Conservation (phyloP, 1,139 yeast genomes). For the Fermentozyma sake region DNA sequence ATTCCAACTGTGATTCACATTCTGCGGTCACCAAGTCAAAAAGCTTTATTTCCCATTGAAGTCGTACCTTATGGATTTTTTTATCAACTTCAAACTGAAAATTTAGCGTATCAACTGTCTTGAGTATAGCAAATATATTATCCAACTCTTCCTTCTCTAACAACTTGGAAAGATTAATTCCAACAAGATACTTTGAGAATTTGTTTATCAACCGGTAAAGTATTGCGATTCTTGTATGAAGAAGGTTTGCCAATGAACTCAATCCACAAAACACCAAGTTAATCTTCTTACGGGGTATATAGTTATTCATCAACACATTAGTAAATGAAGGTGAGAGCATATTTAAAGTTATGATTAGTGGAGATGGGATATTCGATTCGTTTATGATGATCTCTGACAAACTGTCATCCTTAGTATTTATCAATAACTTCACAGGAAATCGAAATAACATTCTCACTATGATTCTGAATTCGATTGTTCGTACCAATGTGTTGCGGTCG, state of each 20-base stretch:
- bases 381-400: slow-evolving; percentile 11
- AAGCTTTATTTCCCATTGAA: slow-evolving; percentile 28
- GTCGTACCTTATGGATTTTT: slow-evolving; percentile 2
- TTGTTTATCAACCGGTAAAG: slow-evolving; percentile 18
- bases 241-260: slow-evolving; percentile 25
- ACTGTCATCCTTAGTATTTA: slow-evolving; percentile 16
- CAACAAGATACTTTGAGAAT: slow-evolving; percentile 10
- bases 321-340: slow-evolving; percentile 22
- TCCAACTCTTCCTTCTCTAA: slow-evolving; percentile 9
- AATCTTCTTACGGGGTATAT: slow-evolving; percentile 23
- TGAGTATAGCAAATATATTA: slow-evolving; percentile 17
- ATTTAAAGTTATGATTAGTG: slow-evolving; percentile 7
- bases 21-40: slow-evolving; percentile 21
- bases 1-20: slow-evolving; percentile 20
- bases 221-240: slow-evolving; percentile 18
- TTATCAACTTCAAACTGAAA: slow-evolving; percentile 8
- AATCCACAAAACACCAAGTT: slow-evolving; percentile 28
- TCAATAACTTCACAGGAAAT: slow-evolving; percentile 15
- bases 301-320: slow-evolving; percentile 16
- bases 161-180: slow-evolving; percentile 5
- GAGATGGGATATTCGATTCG: slow-evolving; percentile 2
- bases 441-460: slow-evolving; percentile 22
- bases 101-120: slow-evolving; percentile 16
- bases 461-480: slow-evolving; percentile 19
- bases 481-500: slow-evolving; percentile 7